Percentiles rank a stretch among this genome's conserved stretches.
phyloP scores from a whole-genome alignment of 2,329 filamentous ascomycete genomes.

The Colletotrichum nymphaeae region DNA sequence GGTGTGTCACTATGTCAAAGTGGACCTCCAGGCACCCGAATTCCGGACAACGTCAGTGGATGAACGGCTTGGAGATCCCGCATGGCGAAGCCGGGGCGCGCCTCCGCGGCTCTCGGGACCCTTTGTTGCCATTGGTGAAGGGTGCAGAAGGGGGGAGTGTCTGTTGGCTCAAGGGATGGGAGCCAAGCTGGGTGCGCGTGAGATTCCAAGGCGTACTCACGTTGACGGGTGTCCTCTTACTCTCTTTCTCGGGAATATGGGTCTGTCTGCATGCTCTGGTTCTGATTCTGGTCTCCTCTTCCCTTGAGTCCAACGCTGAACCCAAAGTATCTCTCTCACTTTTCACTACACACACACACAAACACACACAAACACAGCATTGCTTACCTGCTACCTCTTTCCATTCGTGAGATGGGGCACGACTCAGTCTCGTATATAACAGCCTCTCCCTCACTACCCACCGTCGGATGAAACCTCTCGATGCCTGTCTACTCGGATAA shows the following conservation, averaged over 20 bases:
- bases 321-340: not conserved
- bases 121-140: not conserved
- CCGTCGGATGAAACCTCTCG: conserved; percentile 38
- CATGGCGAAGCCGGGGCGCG: conserved; percentile 11
- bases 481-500: conserved; percentile 7
- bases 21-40: conserved; percentile 30
- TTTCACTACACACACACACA: not conserved
- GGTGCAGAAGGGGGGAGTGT: not conserved
- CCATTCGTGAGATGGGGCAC: not conserved
- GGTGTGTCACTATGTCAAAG: not conserved
- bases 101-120: not conserved
- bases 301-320: not conserved
- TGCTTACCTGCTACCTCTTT: not conserved
- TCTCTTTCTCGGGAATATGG: not conserved
- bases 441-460: not conserved
- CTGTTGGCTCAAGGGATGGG: not conserved
- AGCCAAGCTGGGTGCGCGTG: not conserved
- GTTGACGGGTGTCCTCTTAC: not conserved
- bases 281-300: not conserved
- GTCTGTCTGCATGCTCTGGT: not conserved
- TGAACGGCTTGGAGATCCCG: not conserved
- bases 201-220: not conserved
- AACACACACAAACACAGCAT: not conserved
- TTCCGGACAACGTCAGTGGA: conserved; percentile 26
- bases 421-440: conserved; percentile 3